A percentile compares a stretch with the other conserved stretches of the same genome.
Conservation (phyloP, 768 basidiomycete species). For the Nidula microcarpa region DNA sequence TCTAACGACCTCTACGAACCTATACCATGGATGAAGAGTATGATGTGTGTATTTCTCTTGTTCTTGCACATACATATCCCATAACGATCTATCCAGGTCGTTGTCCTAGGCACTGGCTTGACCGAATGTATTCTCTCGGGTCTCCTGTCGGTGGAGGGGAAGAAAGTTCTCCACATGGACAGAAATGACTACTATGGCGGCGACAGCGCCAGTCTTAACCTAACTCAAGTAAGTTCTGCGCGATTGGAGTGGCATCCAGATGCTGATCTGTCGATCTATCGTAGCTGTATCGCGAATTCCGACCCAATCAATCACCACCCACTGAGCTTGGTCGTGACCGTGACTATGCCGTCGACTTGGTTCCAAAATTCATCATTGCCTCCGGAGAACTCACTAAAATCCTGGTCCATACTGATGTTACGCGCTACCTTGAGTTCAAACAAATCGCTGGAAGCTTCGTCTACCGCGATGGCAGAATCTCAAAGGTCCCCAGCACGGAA, state of each 20-base stretch:
- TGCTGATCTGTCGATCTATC: conserved; percentile 10
- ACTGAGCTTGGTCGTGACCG: conserved; percentile 90
- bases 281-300: conserved; percentile 96
- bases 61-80: conserved; percentile 4
- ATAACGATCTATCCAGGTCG: conserved; percentile 47
- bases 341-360: conserved; percentile 96
- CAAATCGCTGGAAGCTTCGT: conserved; percentile 99
- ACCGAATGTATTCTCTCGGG: conserved; percentile 99
- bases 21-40: conserved; percentile 96
- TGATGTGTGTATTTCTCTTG: conserved; percentile 55
- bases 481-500: conserved; percentile 96
- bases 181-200: conserved; percentile 99
- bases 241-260: conserved; percentile 6
- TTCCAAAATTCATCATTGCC: conserved; percentile 99
- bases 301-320: conserved; percentile 71
- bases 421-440: conserved; percentile 98
- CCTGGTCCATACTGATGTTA: conserved; percentile 98
- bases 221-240: conserved; percentile 76
- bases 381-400: conserved; percentile 97
- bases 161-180: conserved; percentile 99
- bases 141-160: conserved; percentile 96
- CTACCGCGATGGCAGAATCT: conserved; percentile 93
- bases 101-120: conserved; percentile 93
- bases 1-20: conserved; percentile 14
- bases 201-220: conserved; percentile 93